A percentile compares a stretch with the other conserved stretches of the same genome.
These are phyloP conservation scores for Jackrogersella minutella DNA, from an alignment of 495 filamentous ascomycete genomes.

Conservation along the genomic window DNA sequence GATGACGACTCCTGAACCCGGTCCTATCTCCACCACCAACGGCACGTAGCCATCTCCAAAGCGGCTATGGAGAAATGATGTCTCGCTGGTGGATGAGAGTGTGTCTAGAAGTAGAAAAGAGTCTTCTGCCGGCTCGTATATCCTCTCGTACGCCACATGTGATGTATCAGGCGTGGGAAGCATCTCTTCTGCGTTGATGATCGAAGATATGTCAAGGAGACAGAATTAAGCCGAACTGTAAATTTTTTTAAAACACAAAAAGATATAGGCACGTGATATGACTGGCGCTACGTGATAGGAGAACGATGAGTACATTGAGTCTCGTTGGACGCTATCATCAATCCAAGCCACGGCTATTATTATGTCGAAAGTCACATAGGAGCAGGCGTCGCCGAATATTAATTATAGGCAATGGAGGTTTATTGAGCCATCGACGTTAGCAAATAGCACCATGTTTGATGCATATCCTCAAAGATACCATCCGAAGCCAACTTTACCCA, in stretches of 20 bases:
- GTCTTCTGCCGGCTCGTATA: constrained; percentile 96
- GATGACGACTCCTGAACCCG: constrained; percentile 89
- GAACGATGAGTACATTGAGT: constrained; percentile 18
- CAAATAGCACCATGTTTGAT: not conserved
- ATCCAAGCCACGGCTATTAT: not conserved
- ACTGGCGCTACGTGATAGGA: constrained; percentile 5
- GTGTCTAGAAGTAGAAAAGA: constrained; percentile 95
- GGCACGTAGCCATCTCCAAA: constrained; percentile 64
- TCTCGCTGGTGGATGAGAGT: constrained; percentile 76
- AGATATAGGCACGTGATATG: constrained; percentile 40
- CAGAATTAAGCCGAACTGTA: constrained; percentile 15
- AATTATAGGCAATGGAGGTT: too few species aligned
- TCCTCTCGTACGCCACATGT: constrained; percentile 82
- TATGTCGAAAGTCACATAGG: not conserved
- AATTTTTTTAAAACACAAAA: constrained; percentile 37
- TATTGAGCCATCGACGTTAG: not conserved
- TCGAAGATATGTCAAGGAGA: not conserved
- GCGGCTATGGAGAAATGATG: constrained; percentile 69
- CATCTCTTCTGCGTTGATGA: constrained; percentile 58
- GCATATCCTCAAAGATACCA: not conserved
- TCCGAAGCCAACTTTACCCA: not conserved
- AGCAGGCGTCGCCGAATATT: not conserved
- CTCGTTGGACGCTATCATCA: not conserved
- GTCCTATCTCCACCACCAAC: constrained; percentile 84
- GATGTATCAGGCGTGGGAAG: constrained; percentile 91